Evolutionary conservation across 345 rosid genomes (phyloP).

Genomic region (Acer negundo): DNA sequence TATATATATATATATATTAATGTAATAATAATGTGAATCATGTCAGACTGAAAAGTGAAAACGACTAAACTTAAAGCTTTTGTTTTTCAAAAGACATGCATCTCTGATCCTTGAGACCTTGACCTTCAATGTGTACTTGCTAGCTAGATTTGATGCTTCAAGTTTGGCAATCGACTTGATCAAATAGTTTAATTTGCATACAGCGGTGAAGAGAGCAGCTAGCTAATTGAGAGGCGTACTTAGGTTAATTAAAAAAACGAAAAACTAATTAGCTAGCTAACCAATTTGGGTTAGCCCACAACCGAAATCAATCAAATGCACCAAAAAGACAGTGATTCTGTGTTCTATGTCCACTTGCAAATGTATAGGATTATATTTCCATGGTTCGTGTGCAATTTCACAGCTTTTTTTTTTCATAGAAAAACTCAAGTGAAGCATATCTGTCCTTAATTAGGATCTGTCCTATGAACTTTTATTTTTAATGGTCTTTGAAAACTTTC

Average conservation of each 20-base stretch:
- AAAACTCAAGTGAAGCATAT: constrained; percentile 37
- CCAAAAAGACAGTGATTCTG: constrained; percentile 18
- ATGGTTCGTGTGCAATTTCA: constrained; percentile 30
- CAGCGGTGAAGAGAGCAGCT: neutral
- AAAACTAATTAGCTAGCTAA: neutral
- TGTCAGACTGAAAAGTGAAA: neutral
- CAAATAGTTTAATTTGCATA: neutral
- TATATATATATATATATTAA: no score
- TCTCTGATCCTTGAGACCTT: neutral
- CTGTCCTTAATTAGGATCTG: constrained; percentile 14
- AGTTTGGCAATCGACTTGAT: constrained; percentile 18
- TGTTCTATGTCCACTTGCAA: constrained; percentile 36
- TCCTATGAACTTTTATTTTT: constrained; percentile 4
- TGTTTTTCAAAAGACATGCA: constrained; percentile 1
- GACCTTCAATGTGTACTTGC: constrained; percentile 30
- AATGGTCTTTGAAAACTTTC: constrained; percentile 11
- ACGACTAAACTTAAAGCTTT: neutral
- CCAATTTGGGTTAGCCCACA: constrained; percentile 16
- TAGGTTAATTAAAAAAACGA: neutral
- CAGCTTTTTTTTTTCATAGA: constrained; percentile 21
- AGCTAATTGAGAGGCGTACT: neutral
- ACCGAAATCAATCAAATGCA: constrained; percentile 13
- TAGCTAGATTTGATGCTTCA: neutral
- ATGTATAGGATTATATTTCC: constrained; percentile 17
- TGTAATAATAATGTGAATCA: no score